These are phyloP conservation scores for Colletotrichum orchidophilum DNA, from an alignment of 2,329 filamentous ascomycete genomes.

Conservation along the genomic window DNA sequence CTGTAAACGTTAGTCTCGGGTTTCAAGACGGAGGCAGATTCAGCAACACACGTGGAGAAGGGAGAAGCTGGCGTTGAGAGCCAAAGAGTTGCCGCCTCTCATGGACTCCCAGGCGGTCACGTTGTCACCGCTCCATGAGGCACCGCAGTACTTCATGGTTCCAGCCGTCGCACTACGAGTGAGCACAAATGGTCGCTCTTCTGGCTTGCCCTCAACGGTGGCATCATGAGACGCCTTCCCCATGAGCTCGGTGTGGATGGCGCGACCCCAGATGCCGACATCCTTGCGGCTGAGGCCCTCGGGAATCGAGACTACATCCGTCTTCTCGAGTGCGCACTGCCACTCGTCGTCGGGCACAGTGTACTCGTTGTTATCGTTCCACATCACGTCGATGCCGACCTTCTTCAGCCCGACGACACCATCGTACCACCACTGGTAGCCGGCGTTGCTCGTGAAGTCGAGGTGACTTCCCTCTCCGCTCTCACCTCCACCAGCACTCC, in stretches of 20 bases:
- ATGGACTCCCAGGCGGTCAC: slow-evolving; percentile 78
- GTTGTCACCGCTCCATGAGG: slow-evolving; percentile 80
- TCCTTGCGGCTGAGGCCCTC: slow-evolving; percentile 52
- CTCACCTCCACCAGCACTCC: slow-evolving; percentile 77
- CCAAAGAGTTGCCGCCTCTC: slow-evolving; percentile 76
- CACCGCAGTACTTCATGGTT: slow-evolving; percentile 75
- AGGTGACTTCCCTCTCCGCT: slow-evolving; percentile 77
- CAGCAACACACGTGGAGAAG: slow-evolving; percentile 63
- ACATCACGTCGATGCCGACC: slow-evolving; percentile 76
- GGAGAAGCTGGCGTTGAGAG: slow-evolving; percentile 73
- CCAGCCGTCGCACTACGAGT: slow-evolving; percentile 77
- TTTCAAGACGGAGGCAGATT: neutral
- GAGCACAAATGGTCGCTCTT: slow-evolving; percentile 72
- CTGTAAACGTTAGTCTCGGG: slow-evolving; percentile 39
- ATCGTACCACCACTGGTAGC: slow-evolving; percentile 77
- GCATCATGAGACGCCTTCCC: slow-evolving; percentile 77
- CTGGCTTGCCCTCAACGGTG: slow-evolving; percentile 65
- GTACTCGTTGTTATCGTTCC: slow-evolving; percentile 85
- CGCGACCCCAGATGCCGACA: slow-evolving; percentile 75
- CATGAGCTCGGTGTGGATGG: slow-evolving; percentile 76
- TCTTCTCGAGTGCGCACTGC: slow-evolving; percentile 64
- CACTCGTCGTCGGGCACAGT: slow-evolving; percentile 72
- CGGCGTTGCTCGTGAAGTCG: slow-evolving; percentile 75
- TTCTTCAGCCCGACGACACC: slow-evolving; percentile 70
- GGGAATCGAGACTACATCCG: slow-evolving; percentile 45